Percentiles rank a stretch among this genome's conserved stretches.
phyloP scores from a whole-genome alignment of 495 filamentous ascomycete species.

The Geopyxis carbonaria region DNA sequence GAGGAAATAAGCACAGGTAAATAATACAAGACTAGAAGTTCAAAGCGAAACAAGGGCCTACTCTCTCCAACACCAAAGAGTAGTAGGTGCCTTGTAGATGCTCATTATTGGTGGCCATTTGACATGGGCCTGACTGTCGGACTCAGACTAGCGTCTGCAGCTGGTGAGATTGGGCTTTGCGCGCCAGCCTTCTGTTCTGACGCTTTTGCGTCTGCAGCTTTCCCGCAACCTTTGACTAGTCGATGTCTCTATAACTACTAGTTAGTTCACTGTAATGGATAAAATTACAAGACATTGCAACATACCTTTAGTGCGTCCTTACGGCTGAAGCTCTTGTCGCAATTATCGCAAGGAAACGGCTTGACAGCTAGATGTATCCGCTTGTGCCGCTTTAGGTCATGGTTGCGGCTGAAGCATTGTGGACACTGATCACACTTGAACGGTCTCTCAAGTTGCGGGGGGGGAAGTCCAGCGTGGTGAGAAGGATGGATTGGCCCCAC shows the following conservation, averaged over 20 bases:
- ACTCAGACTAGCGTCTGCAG: too few relatives aligned
- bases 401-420: conserved; percentile 90
- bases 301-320: conserved; percentile 94
- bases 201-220: too few relatives aligned
- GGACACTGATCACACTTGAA: conserved; percentile 90
- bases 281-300: conserved; percentile 12
- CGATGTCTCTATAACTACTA: conserved; percentile 54
- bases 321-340: conserved; percentile 90
- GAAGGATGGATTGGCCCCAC: conserved; percentile 14
- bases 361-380: conserved; percentile 90
- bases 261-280: conserved; percentile 20
- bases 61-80: too few relatives aligned
- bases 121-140: too few relatives aligned
- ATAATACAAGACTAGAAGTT: too few relatives aligned
- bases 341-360: conserved; percentile 79
- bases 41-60: too few relatives aligned
- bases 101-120: too few relatives aligned
- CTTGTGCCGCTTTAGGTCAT: conserved; percentile 91
- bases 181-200: conserved; percentile 9
- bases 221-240: conserved; percentile 84
- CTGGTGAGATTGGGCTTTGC: too few relatives aligned
- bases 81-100: too few relatives aligned
- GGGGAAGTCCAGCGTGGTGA: conserved; percentile 29
- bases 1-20: too few relatives aligned
- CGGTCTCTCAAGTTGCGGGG: conserved; percentile 50